A percentile compares a stretch with the other conserved stretches of the same genome.
phyloP scores from a whole-genome alignment of 495 filamentous ascomycete species.

The Aspergillus steynii region DNA sequence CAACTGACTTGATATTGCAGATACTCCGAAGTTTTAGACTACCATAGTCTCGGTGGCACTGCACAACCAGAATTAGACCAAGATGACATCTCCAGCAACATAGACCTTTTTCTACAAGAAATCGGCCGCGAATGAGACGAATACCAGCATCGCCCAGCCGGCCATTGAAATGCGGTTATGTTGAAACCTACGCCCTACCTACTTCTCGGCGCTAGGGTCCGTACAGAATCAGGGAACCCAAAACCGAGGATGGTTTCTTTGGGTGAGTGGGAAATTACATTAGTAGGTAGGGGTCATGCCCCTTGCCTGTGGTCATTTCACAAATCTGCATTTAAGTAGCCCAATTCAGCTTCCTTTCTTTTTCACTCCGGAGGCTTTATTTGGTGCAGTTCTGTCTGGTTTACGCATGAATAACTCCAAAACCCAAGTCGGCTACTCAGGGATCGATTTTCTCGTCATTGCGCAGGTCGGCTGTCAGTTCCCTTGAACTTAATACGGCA shows the following conservation, averaged over 20 bases:
- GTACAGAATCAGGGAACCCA: background rate
- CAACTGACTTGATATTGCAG: slow-evolving; percentile 46
- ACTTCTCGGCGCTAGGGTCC: background rate
- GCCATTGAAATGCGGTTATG: background rate
- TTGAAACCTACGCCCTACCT: background rate
- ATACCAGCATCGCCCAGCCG: too few species aligned
- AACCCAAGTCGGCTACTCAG: background rate
- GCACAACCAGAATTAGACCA: background rate
- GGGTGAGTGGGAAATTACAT: background rate
- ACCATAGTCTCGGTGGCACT: slow-evolving; percentile 62
- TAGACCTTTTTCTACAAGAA: background rate
- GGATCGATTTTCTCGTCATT: background rate
- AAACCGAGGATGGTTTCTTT: background rate
- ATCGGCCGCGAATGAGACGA: background rate
- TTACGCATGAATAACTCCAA: background rate
- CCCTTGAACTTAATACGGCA: background rate
- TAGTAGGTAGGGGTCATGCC: background rate
- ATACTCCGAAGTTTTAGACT: slow-evolving; percentile 99
- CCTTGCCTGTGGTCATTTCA: background rate
- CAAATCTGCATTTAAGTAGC: background rate
- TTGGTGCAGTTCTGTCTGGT: background rate
- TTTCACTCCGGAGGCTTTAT: background rate
- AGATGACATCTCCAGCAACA: background rate
- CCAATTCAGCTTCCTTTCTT: background rate
- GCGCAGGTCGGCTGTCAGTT: background rate